phyloP scores from a whole-genome alignment of 345 rosid species.

The Lumnitzera racemosa region DNA sequence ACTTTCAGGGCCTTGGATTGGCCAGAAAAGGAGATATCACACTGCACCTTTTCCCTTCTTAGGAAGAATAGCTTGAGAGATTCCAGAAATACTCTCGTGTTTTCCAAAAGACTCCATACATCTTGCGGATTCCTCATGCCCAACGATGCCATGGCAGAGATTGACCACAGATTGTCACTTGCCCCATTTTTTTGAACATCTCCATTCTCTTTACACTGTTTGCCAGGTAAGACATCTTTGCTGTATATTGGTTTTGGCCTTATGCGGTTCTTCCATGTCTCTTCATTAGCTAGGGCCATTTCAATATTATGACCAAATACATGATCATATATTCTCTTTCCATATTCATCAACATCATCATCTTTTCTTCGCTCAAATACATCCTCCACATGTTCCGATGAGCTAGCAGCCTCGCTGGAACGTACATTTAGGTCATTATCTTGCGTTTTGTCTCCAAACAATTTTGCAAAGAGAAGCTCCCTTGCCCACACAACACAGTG shows the following conservation, averaged over 20 bases:
- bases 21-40: too few relatives aligned
- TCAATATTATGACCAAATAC: slow-evolving; percentile 96
- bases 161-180: slow-evolving; percentile 27
- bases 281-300: slow-evolving; percentile 84
- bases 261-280: slow-evolving; percentile 87
- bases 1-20: too few relatives aligned
- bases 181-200: slow-evolving; percentile 30
- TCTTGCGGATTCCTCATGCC: slow-evolving; percentile 99
- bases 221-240: slow-evolving; percentile 52
- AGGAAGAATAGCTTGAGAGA: slow-evolving; percentile 66
- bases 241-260: slow-evolving; percentile 77
- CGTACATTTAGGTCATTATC: slow-evolving; percentile 95
- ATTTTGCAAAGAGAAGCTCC: slow-evolving; percentile 90
- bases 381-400: slow-evolving; percentile 61
- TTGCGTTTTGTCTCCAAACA: slow-evolving; percentile 93
- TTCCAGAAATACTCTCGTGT: slow-evolving; percentile 75
- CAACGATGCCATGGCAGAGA: slow-evolving; percentile 74
- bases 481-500: slow-evolving; percentile 99
- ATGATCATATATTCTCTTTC: slow-evolving; percentile 93
- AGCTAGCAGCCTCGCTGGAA: slow-evolving; percentile 52
- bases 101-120: slow-evolving; percentile 76
- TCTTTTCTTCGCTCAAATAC: slow-evolving; percentile 60
- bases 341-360: slow-evolving; percentile 77
- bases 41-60: slow-evolving; percentile 66
- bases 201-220: slow-evolving; percentile 54